phyloP scores from a whole-genome alignment of 2,329 filamentous ascomycete species.

The Penicillium sp. region DNA sequence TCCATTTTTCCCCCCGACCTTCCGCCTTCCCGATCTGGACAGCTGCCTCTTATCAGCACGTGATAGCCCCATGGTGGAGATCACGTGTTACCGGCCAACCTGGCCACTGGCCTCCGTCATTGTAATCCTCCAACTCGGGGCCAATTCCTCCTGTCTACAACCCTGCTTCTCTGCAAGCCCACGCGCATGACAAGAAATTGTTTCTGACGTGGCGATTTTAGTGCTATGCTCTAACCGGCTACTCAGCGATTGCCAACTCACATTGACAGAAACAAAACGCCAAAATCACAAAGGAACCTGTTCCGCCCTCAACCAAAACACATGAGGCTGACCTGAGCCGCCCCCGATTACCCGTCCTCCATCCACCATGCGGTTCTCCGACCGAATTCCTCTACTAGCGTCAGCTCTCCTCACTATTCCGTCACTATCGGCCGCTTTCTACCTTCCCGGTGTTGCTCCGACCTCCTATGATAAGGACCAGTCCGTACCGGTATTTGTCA shows the following conservation, averaged over 20 bases:
- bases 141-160: neutral
- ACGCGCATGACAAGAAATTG: too few species aligned
- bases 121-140: neutral
- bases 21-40: conserved; percentile 4
- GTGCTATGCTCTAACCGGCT: too few species aligned
- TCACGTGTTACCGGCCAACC: conserved; percentile 11
- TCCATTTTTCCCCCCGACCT: conserved; percentile 5
- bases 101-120: conserved; percentile 6
- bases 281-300: neutral
- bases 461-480: conserved; percentile 85
- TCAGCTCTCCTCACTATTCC: conserved; percentile 37
- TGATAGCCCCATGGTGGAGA: conserved; percentile 9
- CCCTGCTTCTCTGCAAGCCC: too few species aligned
- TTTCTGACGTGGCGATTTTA: too few species aligned
- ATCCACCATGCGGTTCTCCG: conserved; percentile 43
- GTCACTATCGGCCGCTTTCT: conserved; percentile 70
- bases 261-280: too few species aligned
- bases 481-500: conserved; percentile 85
- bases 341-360: conserved; percentile 18
- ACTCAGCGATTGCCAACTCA: too few species aligned
- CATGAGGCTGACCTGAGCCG: conserved; percentile 22
- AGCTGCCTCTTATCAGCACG: conserved; percentile 14
- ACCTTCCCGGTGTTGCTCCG: conserved; percentile 93
- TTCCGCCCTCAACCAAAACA: conserved; percentile 4
- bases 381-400: conserved; percentile 34